Evolutionary conservation across 345 rosid genomes (phyloP).

Genomic region (Eutrema heterophyllum): DNA sequence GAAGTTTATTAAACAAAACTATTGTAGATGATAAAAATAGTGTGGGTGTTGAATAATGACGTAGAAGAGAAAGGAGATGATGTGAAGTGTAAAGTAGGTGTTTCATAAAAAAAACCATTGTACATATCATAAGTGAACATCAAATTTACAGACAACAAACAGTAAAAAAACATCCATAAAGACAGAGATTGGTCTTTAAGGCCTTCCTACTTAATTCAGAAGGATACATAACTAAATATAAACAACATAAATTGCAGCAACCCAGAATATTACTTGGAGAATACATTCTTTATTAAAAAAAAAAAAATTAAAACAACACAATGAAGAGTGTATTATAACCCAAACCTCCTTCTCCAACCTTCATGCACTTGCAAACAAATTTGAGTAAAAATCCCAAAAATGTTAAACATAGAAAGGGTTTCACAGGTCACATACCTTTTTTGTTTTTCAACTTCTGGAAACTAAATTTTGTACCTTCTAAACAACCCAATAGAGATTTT

Average conservation of each 20-base stretch:
- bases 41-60: too few species aligned
- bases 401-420: neutral
- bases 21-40: too few species aligned
- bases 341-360: constrained; percentile 1
- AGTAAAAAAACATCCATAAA: neutral
- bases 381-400: neutral
- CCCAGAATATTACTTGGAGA: neutral
- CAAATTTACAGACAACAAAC: neutral
- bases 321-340: neutral
- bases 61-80: too few species aligned
- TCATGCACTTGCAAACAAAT: neutral
- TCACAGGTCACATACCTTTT: neutral
- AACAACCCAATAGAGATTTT: neutral
- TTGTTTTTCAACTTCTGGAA: neutral
- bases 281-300: neutral
- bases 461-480: constrained; percentile 12
- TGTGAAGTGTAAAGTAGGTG: too few species aligned
- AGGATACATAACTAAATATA: neutral
- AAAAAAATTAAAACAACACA: neutral
- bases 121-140: neutral
- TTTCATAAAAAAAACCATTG: too few species aligned
- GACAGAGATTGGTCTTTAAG: neutral
- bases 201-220: neutral
- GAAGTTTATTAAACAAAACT: too few species aligned
- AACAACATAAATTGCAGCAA: constrained; percentile 3